Percentiles rank a stretch among this genome's conserved stretches.
These are phyloP conservation scores for Thalassiosira sp. DNA, from an alignment of 352 stramenopile genomes.

Conservation along the genomic window DNA sequence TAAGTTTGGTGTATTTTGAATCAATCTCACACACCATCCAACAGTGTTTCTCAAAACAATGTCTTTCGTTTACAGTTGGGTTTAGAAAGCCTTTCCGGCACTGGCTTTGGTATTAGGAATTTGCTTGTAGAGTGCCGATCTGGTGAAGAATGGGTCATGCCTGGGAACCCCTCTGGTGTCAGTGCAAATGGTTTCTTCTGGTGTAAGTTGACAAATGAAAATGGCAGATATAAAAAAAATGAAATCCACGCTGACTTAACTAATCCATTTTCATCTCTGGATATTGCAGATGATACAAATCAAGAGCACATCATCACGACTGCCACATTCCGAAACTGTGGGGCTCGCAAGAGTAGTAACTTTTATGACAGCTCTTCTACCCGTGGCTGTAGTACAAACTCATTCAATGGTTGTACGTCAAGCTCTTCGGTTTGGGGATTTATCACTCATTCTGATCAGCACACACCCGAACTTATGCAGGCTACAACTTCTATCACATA, in stretches of 20 bases:
- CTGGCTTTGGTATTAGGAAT: constrained; percentile 52
- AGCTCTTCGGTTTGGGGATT: constrained; percentile 46
- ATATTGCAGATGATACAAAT: constrained; percentile 8
- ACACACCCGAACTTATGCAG: constrained; percentile 52
- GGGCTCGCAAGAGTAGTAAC: constrained; percentile 26
- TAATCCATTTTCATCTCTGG: background rate
- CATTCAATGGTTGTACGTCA: constrained; percentile 32
- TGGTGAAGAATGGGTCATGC: constrained; percentile 24
- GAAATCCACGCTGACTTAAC: no score
- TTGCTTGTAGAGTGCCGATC: constrained; percentile 48
- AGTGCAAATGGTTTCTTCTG: constrained; percentile 41
- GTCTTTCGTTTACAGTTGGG: no score
- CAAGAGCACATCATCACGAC: constrained; percentile 61
- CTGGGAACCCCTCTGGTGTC: constrained; percentile 2
- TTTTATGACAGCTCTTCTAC: constrained; percentile 42
- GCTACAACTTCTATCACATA: constrained; percentile 44
- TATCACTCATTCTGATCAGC: constrained; percentile 41
- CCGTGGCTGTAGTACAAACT: constrained; percentile 38
- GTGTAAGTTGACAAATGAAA: constrained; percentile 32
- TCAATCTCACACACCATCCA: no score
- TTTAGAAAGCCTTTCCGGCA: constrained; percentile 36
- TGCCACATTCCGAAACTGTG: constrained; percentile 52
- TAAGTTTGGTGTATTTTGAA: no score
- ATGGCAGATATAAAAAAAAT: background rate
- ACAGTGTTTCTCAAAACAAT: no score